Base-by-base conservation (phyloP, 2,329 filamentous ascomycete species). In the Alternaria arbusti region DNA sequence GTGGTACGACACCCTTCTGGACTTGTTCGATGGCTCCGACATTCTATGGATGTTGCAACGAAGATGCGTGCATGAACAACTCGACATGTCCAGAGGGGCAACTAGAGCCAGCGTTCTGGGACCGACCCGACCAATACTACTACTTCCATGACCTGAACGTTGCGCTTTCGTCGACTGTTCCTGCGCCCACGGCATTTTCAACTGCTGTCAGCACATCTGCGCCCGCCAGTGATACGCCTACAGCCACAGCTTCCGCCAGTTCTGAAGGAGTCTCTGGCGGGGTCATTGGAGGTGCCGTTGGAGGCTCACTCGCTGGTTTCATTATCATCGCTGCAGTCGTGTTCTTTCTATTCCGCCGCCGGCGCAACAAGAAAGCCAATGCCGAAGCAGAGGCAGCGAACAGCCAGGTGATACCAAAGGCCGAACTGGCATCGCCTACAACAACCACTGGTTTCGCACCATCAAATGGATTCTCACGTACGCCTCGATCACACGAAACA, bases 41-140 rank as follows among this genome's bases (percentile, higher is more conserved):
- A 0, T 82, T 82, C 61, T 70, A 77, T 49, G 79, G 78, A 8
- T 82, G 78, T 66, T 81, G 79, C 59, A 68, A 56, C 6, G 67
- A 58, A 5, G 72, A 80, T 57, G 75, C 80, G 15, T 81, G 80
- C 58, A 65, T 71, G 23, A 67, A 70, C 6, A 66, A 68, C 6
- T 63, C 63, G 36, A 61, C 55, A 25, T 82, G 80, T 55, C 63
- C 70, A 6, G 49, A 54, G 2, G 70, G 54, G 0, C 65, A 75
- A 57, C 69, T 82, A 5, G 54, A 64, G 8, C 65, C 61, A 11
- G 64, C 70, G 9, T 69, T 68, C 13, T 55, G 65, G 32, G 59
- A 70, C n/a, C 63, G 67, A 12, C 57, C 63, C 2, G 71, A 64
- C 7, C 59, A 67, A 40, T 61, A 60, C 15, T 43, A 65, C 36